Conservation (phyloP, 164 flowering plant species). For the Platanus orientalis region DNA sequence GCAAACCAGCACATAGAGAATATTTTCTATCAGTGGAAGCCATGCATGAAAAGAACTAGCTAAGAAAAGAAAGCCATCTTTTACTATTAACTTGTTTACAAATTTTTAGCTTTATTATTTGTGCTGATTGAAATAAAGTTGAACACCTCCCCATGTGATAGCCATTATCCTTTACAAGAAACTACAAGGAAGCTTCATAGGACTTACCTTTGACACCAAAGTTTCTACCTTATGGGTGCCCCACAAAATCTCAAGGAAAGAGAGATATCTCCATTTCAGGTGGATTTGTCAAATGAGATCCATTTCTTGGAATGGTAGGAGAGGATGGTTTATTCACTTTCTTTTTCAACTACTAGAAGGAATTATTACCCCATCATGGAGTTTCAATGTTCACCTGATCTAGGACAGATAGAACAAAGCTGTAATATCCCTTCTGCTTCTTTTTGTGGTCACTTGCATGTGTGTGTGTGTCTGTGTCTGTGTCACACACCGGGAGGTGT, state of each 20-base stretch:
- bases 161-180: conserved; percentile 31
- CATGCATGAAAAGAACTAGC: conserved; percentile 46
- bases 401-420: conserved; percentile 32
- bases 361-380: conserved; percentile 31
- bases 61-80: conserved; percentile 45
- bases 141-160: conserved; percentile 42
- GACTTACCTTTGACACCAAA: conserved; percentile 36
- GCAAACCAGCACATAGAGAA: conserved; percentile 43
- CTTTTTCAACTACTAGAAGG: conserved; percentile 25
- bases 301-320: conserved; percentile 6
- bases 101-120: conserved; percentile 21
- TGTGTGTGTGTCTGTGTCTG: background rate
- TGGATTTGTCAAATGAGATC: conserved; percentile 6
- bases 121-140: conserved; percentile 44
- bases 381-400: conserved; percentile 19
- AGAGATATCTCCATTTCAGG: conserved; percentile 34
- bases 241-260: conserved; percentile 63
- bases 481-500: too few species aligned
- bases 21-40: conserved; percentile 58
- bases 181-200: conserved; percentile 39
- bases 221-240: conserved; percentile 29
- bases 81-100: conserved; percentile 28
- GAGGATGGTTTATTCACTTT: conserved; percentile 6
- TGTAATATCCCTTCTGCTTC: conserved; percentile 9
- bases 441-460: conserved; percentile 33